Evolutionary conservation across 2,329 filamentous ascomycete species (phyloP).

Genomic region (Raffaelea albimanens): DNA sequence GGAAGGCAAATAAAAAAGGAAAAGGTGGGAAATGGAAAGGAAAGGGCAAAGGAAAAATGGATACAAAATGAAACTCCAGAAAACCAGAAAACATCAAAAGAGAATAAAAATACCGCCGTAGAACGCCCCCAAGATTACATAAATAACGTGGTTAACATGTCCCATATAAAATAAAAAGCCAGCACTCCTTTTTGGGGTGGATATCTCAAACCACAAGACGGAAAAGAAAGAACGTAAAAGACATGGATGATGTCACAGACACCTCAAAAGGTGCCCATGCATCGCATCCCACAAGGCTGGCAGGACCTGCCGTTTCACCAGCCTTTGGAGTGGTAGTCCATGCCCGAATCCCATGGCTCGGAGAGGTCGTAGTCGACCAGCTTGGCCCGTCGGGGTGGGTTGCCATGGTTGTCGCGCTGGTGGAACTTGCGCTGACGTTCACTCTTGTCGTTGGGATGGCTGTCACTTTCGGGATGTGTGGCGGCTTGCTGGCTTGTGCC

Average conservation of each 20-base stretch:
- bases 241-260: too few species aligned
- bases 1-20: too few species aligned
- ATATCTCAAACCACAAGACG: background rate
- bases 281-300: background rate
- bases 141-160: too few species aligned
- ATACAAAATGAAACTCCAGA: too few species aligned
- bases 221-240: background rate
- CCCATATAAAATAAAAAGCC: too few species aligned
- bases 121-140: too few species aligned
- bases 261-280: background rate
- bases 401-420: background rate
- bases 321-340: constrained; percentile 9
- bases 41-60: too few species aligned
- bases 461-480: background rate
- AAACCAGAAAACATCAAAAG: too few species aligned
- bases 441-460: background rate
- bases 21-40: too few species aligned
- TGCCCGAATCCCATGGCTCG: constrained; percentile 5
- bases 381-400: background rate
- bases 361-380: constrained; percentile 6
- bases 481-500: background rate
- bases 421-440: background rate
- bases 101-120: too few species aligned
- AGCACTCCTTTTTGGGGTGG: background rate
- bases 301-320: constrained; percentile 5